These are phyloP conservation scores for Verbena officinalis DNA, from an alignment of 257 asterid species.

Conservation along the genomic window DNA sequence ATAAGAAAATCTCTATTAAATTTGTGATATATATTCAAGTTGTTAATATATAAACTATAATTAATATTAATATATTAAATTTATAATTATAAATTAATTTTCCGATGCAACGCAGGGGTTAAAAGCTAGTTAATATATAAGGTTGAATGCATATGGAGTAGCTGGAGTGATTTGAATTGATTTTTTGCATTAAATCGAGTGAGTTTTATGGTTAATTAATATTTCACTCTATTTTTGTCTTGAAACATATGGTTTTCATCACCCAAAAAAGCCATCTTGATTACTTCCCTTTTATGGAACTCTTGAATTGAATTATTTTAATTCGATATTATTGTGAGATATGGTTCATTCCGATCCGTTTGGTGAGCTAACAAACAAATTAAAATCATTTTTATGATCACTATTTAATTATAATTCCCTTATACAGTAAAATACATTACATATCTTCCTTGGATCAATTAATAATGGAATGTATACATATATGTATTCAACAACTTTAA, in stretches of 20 bases:
- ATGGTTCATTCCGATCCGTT: constrained; percentile 27
- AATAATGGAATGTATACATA: background rate
- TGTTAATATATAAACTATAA: background rate
- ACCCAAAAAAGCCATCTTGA: constrained; percentile 11
- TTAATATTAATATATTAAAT: no score
- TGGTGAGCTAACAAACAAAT: constrained; percentile 32
- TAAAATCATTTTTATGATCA: constrained; percentile 24
- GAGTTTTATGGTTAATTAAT: constrained; percentile 20
- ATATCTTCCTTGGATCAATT: constrained; percentile 26
- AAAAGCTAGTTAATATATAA: no score
- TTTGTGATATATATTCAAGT: no score
- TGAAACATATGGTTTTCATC: constrained; percentile 16
- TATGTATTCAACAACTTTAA: background rate
- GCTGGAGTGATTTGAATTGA: constrained; percentile 20
- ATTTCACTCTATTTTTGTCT: no score
- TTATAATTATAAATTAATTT: no score
- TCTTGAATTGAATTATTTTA: constrained; percentile 13
- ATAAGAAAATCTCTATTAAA: no score
- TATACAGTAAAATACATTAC: constrained; percentile 9
- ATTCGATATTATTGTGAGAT: constrained; percentile 11
- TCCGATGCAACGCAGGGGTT: no score
- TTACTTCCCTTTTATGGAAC: constrained; percentile 33
- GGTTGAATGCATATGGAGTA: background rate
- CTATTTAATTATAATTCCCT: constrained; percentile 28
- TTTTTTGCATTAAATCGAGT: constrained; percentile 26